Evolutionary conservation across 371 early-diverging fungal genomes (phyloP).

Genomic region (Blakeslea trispora): DNA sequence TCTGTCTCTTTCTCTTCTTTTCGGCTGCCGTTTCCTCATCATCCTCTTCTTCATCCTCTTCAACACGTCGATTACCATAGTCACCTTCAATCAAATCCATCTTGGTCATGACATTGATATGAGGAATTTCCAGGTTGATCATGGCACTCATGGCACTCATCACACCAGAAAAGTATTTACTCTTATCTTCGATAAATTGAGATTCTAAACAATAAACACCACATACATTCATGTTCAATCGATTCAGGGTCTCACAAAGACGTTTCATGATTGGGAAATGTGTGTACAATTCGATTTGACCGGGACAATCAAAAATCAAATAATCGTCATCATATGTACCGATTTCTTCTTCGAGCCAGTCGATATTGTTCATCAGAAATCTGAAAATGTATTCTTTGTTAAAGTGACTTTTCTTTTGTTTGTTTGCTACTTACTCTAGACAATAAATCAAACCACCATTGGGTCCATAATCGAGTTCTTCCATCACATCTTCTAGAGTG

Average conservation of each 20-base stretch:
- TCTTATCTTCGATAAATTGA: constrained; percentile 92
- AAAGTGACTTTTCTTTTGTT: too few species aligned
- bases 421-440: constrained; percentile 67
- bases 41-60: constrained; percentile 32
- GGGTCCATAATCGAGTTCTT: constrained; percentile 96
- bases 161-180: constrained; percentile 96
- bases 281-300: constrained; percentile 99
- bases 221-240: constrained; percentile 74
- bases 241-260: constrained; percentile 72
- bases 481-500: constrained; percentile 97
- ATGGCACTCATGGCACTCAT: constrained; percentile 93
- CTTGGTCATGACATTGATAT: constrained; percentile 97
- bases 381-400: constrained; percentile 19
- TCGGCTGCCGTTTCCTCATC: constrained; percentile 25
- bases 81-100: constrained; percentile 86
- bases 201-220: constrained; percentile 94
- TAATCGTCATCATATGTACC: constrained; percentile 93
- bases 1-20: constrained; percentile 35
- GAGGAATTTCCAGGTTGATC: constrained; percentile 94
- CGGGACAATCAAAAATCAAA: constrained; percentile 99
- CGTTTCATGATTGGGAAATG: constrained; percentile 93
- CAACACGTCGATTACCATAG: constrained; percentile 36
- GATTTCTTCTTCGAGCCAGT: constrained; percentile 95
- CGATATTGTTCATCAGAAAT: constrained; percentile 91
- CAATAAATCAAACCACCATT: constrained; percentile 99